Evolutionary conservation across 106 monocot genomes (phyloP).

Genomic region (Acanthochlamys bracteata): DNA sequence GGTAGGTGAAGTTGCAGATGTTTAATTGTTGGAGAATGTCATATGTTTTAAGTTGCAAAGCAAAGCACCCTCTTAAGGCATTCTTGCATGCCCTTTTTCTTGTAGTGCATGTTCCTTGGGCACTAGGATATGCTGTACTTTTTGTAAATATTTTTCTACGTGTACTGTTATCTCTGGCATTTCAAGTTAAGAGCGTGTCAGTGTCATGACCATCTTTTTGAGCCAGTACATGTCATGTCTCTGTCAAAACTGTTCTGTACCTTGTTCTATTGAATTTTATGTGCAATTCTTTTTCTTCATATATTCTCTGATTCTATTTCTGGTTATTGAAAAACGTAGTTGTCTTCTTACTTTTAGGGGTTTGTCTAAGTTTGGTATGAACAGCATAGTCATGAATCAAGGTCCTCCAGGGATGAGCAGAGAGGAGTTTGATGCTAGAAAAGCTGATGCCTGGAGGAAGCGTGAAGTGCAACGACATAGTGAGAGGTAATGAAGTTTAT

Average conservation of each 20-base stretch:
- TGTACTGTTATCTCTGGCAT: too few relatives aligned
- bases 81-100: background rate
- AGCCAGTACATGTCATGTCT: too few relatives aligned
- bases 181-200: too few relatives aligned
- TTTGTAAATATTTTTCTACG: too few relatives aligned
- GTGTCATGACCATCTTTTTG: too few relatives aligned
- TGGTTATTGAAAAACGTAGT: background rate
- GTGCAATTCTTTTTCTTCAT: too few relatives aligned
- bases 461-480: constrained; percentile 44
- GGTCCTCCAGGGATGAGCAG: constrained; percentile 48
- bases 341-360: constrained; percentile 33
- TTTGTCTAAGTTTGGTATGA: constrained; percentile 49
- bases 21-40: too few relatives aligned
- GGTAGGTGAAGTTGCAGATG: constrained; percentile 21
- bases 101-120: too few relatives aligned
- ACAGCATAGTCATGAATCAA: constrained; percentile 42
- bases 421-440: constrained; percentile 63
- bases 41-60: too few relatives aligned
- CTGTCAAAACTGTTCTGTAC: too few relatives aligned
- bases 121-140: too few relatives aligned
- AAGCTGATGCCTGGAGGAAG: constrained; percentile 46
- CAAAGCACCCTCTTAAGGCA: background rate
- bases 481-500: constrained; percentile 41
- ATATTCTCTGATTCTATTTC: background rate
- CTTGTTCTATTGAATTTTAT: too few relatives aligned